Conservation (phyloP, 1,284 basidiomycete species). For the Phellopilus nigrolimitatus region DNA sequence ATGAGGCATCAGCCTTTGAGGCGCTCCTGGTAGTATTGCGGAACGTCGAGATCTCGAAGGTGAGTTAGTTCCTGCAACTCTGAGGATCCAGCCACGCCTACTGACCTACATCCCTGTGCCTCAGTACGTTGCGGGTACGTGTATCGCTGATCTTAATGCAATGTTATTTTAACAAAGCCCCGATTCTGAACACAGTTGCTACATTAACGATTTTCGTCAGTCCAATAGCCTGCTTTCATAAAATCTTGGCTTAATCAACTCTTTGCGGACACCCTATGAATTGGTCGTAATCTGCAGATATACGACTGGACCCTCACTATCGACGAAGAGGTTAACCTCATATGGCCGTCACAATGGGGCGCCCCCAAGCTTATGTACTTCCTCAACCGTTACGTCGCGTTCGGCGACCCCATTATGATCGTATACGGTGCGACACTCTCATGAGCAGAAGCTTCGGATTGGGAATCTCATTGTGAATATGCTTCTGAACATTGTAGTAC, state of each 20-base stretch:
- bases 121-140: neutral
- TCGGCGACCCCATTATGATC: slow-evolving; percentile 7
- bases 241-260: too few relatives aligned
- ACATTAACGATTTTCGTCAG: neutral
- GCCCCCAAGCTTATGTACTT: slow-evolving; percentile 12
- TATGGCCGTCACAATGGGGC: slow-evolving; percentile 15
- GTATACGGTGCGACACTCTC: slow-evolving; percentile 7
- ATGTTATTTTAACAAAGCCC: too few relatives aligned
- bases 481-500: neutral
- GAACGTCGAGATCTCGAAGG: too few relatives aligned
- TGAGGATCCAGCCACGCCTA: too few relatives aligned
- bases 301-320: slow-evolving; percentile 15
- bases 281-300: neutral
- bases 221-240: too few relatives aligned
- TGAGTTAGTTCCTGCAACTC: too few relatives aligned
- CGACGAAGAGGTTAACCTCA: slow-evolving; percentile 15
- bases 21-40: too few relatives aligned
- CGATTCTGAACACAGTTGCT: neutral
- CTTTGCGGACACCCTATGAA: neutral
- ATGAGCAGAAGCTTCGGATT: neutral
- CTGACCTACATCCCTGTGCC: too few relatives aligned
- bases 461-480: neutral
- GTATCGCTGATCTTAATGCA: too few relatives aligned
- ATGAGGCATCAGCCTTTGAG: too few relatives aligned
- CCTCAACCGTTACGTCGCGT: slow-evolving; percentile 14